Evolutionary conservation across 176 grass and related monocot species (phyloP).

Genomic region (Luzula sylvatica): DNA sequence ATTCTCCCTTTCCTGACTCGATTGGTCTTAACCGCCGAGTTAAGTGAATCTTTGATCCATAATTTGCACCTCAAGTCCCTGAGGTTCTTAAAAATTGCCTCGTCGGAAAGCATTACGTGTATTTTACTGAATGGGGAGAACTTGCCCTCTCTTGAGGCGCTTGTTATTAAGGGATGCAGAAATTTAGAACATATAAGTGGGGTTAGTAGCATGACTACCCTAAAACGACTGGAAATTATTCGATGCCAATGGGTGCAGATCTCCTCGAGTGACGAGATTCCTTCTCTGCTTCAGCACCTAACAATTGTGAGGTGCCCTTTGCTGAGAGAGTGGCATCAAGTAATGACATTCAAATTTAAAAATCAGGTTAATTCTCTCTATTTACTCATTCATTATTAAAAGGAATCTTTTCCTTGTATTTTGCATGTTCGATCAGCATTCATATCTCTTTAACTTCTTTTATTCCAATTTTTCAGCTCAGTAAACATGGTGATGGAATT

Average conservation of each 20-base stretch:
- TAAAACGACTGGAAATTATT: constrained; percentile 11
- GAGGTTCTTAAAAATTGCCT: not conserved
- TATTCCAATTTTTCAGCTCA: no score
- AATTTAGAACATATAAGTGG: constrained; percentile 3
- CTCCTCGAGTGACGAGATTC: not conserved
- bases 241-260: not conserved
- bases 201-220: not conserved
- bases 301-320: not conserved
- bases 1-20: not conserved
- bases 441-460: no score
- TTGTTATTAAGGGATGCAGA: constrained; percentile 2
- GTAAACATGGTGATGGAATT: no score
- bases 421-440: no score
- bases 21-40: not conserved
- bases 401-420: no score
- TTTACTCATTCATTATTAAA: no score
- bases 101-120: not conserved
- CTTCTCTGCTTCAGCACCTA: not conserved
- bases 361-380: no score
- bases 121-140: not conserved
- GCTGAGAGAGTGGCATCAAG: not conserved
- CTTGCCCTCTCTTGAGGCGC: not conserved
- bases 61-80: not conserved
- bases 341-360: no score
- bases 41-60: not conserved